These are phyloP conservation scores for Skeletonema menzelii DNA, from an alignment of 108 stramenopile genomes.

Conservation along the genomic window DNA sequence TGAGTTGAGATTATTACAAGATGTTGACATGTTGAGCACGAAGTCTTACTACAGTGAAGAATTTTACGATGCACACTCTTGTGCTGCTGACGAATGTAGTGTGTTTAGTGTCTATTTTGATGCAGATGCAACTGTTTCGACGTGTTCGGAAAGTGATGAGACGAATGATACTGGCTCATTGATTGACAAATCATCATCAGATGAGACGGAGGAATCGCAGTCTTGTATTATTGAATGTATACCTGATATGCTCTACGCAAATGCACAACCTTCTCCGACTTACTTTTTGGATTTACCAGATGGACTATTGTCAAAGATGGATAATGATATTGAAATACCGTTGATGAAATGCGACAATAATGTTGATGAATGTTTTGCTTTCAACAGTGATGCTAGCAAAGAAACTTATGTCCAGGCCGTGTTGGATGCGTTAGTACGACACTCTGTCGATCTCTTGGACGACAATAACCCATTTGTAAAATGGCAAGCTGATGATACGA, in stretches of 20 bases:
- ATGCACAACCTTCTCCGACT: background rate
- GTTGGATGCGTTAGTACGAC: constrained; percentile 14
- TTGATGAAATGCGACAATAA: background rate
- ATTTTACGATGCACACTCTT: background rate
- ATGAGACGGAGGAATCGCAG: background rate
- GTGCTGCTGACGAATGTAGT: background rate
- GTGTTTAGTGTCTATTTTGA: constrained; percentile 7
- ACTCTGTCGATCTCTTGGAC: constrained; percentile 11
- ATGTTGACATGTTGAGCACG: background rate
- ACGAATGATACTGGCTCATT: background rate
- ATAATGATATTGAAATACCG: background rate
- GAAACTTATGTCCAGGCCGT: constrained; percentile 3
- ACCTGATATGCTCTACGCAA: background rate
- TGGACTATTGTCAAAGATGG: background rate
- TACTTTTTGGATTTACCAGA: background rate
- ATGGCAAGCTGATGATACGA: constrained; percentile 39
- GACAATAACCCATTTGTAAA: background rate
- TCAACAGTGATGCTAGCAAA: background rate
- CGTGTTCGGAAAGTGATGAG: background rate
- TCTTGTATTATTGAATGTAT: background rate
- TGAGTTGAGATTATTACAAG: background rate
- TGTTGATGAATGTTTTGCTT: background rate
- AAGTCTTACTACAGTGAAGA: background rate
- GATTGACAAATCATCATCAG: background rate
- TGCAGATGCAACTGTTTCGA: constrained; percentile 1